Conservation (phyloP, 768 basidiomycete species). For the Trametes cinnabarina region DNA sequence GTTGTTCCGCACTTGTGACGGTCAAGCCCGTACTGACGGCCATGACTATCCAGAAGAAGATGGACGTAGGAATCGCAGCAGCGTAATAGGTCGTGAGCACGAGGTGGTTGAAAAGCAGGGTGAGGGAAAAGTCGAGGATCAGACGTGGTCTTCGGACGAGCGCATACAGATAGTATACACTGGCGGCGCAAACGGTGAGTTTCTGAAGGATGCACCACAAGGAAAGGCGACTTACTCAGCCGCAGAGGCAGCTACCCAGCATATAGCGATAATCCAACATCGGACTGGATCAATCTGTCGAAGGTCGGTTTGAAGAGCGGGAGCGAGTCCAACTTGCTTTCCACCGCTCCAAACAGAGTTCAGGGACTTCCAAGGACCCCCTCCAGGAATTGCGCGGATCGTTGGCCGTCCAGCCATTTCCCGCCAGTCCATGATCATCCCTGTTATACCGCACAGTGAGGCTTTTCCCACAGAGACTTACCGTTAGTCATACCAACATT, state of each 20-base stretch:
- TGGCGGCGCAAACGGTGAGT: constrained; percentile 38
- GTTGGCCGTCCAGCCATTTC: constrained; percentile 89
- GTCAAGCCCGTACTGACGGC: constrained; percentile 67
- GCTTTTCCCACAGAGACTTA: neutral
- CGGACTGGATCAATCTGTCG: constrained; percentile 73
- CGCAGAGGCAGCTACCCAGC: constrained; percentile 80
- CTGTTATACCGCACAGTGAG: constrained; percentile 31
- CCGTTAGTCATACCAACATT: constrained; percentile 55
- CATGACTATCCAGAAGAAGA: constrained; percentile 91
- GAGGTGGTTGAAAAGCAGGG: constrained; percentile 87
- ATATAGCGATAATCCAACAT: constrained; percentile 87
- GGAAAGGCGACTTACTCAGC: constrained; percentile 68
- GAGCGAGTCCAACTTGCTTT: constrained; percentile 64
- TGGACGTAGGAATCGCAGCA: constrained; percentile 75
- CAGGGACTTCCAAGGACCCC: constrained; percentile 63
- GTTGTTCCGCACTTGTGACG: constrained; percentile 83
- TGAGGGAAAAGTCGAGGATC: constrained; percentile 92
- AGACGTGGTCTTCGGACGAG: constrained; percentile 89
- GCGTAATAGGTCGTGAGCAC: constrained; percentile 94
- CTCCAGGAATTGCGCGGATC: constrained; percentile 60
- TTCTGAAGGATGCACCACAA: constrained; percentile 1
- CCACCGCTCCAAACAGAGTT: constrained; percentile 81
- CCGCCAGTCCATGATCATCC: constrained; percentile 97
- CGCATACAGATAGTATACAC: constrained; percentile 80
- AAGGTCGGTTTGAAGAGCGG: constrained; percentile 50